Conservation (phyloP, 2,329 filamentous ascomycete species). For the Colletotrichum truncatum region DNA sequence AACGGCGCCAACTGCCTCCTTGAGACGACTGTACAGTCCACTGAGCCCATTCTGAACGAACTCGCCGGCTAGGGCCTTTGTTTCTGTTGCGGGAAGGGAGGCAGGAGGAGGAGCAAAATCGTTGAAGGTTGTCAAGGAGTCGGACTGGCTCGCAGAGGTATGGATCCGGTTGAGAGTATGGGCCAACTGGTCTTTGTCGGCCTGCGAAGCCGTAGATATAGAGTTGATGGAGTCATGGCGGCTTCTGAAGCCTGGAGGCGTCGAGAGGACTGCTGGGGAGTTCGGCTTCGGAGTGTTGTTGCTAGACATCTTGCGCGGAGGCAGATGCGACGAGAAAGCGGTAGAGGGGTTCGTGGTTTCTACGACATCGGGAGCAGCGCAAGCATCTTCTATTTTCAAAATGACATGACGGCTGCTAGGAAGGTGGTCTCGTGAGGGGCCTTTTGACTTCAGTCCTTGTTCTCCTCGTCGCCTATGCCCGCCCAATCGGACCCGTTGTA, state of each 20-base stretch:
- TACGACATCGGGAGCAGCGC: conserved; percentile 8
- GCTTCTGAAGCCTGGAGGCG: conserved; percentile 42
- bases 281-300: conserved; percentile 40
- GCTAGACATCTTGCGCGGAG: conserved; percentile 38
- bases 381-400: conserved; percentile 12
- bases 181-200: conserved; percentile 78
- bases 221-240: conserved; percentile 52
- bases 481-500: not conserved
- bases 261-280: conserved; percentile 40
- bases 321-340: not conserved
- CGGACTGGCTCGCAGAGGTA: conserved; percentile 84
- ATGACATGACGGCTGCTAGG: conserved; percentile 1
- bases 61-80: conserved; percentile 76
- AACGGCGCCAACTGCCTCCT: conserved; percentile 80
- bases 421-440: not conserved
- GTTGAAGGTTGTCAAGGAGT: conserved; percentile 90
- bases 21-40: conserved; percentile 86
- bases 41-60: conserved; percentile 86
- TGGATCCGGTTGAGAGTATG: conserved; percentile 89
- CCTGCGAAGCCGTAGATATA: conserved; percentile 47
- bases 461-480: not conserved
- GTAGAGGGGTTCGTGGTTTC: not conserved
- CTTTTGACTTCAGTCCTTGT: not conserved
- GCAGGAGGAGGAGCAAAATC: conserved; percentile 81
- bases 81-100: conserved; percentile 67